Percentiles rank a stretch among this genome's conserved stretches.
phyloP scores from a whole-genome alignment of 768 basidiomycete species.

The Cantharellus anzutake region DNA sequence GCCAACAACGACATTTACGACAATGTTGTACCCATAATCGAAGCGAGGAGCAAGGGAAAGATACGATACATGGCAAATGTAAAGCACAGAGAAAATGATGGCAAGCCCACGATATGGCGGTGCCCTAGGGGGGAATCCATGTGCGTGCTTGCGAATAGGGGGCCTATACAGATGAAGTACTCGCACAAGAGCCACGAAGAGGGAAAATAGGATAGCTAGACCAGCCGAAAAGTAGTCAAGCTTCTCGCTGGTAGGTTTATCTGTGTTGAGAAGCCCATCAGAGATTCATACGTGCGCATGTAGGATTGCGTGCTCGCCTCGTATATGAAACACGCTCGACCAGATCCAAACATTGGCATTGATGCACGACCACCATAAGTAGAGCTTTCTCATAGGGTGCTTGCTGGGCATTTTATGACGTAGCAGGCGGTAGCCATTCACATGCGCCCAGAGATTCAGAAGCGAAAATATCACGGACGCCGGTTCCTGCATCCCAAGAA shows the following conservation, averaged over 20 bases:
- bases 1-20: constrained; percentile 62
- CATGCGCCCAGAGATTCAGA: constrained; percentile 65
- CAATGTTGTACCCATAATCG: constrained; percentile 87
- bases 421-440: constrained; percentile 34
- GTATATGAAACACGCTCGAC: constrained; percentile 79
- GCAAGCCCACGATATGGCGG: constrained; percentile 13
- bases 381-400: constrained; percentile 56
- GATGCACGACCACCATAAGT: constrained; percentile 41
- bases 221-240: constrained; percentile 94
- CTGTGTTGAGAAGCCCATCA: constrained; percentile 22
- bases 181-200: constrained; percentile 64
- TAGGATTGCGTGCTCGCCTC: constrained; percentile 36
- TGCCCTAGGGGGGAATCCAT: no score
- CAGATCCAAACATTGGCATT: constrained; percentile 87
- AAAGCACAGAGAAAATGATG: constrained; percentile 33
- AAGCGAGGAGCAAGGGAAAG: constrained; percentile 58
- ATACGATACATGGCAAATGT: constrained; percentile 59
- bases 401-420: constrained; percentile 25
- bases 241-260: constrained; percentile 67
- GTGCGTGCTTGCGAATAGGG: constrained; percentile 14
- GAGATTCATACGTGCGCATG: background rate
- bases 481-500: constrained; percentile 85
- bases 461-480: constrained; percentile 80
- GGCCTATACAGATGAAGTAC: constrained; percentile 51
- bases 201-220: constrained; percentile 56